Conservation (phyloP, 2,329 filamentous ascomycete genomes). For the Fusarium nisikadoi region DNA sequence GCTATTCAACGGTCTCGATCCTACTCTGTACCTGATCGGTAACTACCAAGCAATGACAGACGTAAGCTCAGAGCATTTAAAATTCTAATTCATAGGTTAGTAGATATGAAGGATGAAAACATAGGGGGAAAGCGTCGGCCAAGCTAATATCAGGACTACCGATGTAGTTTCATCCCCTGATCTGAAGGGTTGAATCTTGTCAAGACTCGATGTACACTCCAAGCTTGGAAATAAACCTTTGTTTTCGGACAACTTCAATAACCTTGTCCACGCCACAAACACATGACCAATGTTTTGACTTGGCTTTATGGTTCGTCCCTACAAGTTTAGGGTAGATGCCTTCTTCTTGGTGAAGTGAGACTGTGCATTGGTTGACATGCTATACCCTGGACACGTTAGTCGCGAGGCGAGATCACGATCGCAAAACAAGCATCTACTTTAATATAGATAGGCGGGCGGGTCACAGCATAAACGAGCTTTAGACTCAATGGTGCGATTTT, state of each 20-base stretch:
- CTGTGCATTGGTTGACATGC: background rate
- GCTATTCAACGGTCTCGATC: constrained; percentile 6
- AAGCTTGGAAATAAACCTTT: background rate
- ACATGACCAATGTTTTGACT: background rate
- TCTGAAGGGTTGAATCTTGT: background rate
- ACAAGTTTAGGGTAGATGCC: background rate
- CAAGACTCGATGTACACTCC: background rate
- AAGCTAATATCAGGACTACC: background rate
- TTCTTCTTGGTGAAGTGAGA: background rate
- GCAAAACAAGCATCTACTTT: background rate
- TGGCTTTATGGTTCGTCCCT: background rate
- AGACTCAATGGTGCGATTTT: background rate
- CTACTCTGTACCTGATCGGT: background rate
- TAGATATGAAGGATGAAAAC: background rate
- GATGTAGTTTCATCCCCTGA: background rate
- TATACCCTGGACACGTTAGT: constrained; percentile 12
- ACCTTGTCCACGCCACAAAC: background rate
- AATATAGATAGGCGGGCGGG: background rate
- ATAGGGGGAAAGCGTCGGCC: background rate
- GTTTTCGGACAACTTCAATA: background rate
- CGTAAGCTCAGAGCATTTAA: background rate
- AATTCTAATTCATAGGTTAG: background rate
- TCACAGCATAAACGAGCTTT: background rate
- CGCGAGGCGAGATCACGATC: constrained; percentile 21
- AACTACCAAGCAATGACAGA: constrained; percentile 22